phyloP scores from a whole-genome alignment of 2,329 filamentous ascomycete genomes.

The Hypoxylon rubiginosum region DNA sequence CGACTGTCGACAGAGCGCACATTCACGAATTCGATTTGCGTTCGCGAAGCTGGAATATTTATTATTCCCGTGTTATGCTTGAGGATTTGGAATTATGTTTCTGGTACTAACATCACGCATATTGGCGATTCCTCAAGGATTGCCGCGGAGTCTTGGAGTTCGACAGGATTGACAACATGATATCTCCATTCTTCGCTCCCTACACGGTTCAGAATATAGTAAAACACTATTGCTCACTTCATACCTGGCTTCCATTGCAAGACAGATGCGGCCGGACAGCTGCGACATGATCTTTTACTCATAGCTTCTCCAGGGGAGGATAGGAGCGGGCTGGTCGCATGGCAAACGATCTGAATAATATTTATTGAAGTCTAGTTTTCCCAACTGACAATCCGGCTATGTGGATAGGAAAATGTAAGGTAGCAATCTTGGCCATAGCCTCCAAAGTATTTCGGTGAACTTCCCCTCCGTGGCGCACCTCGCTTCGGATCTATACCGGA shows the following conservation, averaged over 20 bases:
- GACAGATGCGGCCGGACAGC: neutral
- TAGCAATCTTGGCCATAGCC: too few relatives aligned
- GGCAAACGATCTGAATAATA: too few relatives aligned
- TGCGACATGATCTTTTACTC: neutral
- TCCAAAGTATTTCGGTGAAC: too few relatives aligned
- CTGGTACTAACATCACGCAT: neutral
- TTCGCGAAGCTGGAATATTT: conserved; percentile 49
- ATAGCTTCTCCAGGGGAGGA: neutral
- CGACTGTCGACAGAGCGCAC: conserved; percentile 43
- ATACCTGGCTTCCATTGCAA: neutral
- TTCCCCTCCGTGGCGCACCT: neutral
- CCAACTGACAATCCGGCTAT: too few relatives aligned
- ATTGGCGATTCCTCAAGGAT: neutral
- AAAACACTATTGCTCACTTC: neutral
- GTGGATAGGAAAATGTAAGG: too few relatives aligned
- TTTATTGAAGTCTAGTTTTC: too few relatives aligned
- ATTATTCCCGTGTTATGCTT: neutral
- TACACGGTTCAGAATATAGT: neutral
- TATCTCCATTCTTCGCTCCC: neutral
- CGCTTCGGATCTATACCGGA: neutral
- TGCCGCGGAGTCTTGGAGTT: neutral
- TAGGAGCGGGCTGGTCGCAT: neutral
- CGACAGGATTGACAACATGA: neutral
- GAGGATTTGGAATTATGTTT: too few relatives aligned
- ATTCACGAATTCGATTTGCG: conserved; percentile 51